Percentiles rank a stretch among this genome's conserved stretches.
Conservation (phyloP, 2,329 filamentous ascomycete genomes). For the Decorospora gaudefroyi region DNA sequence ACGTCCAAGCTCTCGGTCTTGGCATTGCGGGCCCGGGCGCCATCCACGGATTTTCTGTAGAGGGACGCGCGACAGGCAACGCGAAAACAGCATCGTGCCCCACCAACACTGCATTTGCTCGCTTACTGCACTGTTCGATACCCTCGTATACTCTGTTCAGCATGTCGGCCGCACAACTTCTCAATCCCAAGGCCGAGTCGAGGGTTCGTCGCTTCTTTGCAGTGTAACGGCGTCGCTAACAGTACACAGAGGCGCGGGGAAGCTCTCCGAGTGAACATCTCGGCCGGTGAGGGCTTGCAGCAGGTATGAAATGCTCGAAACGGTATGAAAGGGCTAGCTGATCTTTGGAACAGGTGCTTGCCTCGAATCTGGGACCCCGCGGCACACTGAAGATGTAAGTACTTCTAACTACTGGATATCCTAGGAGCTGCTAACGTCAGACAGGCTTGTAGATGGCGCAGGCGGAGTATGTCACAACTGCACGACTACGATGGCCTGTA, state of each 20-base stretch:
- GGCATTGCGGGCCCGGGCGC: conserved; percentile 24
- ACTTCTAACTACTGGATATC: conserved; percentile 54
- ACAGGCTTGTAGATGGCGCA: conserved; percentile 65
- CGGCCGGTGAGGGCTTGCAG: conserved; percentile 79
- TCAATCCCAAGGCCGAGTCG: conserved; percentile 98
- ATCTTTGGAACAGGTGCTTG: conserved; percentile 73
- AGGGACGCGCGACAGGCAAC: conserved; percentile 34
- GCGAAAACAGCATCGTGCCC: conserved; percentile 34
- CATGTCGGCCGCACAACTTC: conserved; percentile 97
- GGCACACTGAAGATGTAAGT: conserved; percentile 97
- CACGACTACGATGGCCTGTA: conserved; percentile 9
- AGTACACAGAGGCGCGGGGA: conserved; percentile 82
- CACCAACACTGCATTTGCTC: conserved; percentile 26
- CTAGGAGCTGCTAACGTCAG: conserved; percentile 34
- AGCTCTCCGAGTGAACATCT: conserved; percentile 96
- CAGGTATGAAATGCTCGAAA: conserved; percentile 39
- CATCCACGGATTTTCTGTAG: conserved; percentile 22
- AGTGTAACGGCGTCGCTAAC: conserved; percentile 49
- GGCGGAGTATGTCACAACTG: conserved; percentile 56
- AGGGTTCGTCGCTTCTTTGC: conserved; percentile 65
- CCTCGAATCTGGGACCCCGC: conserved; percentile 90
- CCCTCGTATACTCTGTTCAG: conserved; percentile 31
- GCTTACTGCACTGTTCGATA: conserved; percentile 29
- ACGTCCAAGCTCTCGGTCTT: conserved; percentile 20
- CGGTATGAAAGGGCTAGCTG: not conserved